These are phyloP conservation scores for Aspergillus nidulans DNA, from an alignment of 495 filamentous ascomycete species.

Conservation along the genomic window DNA sequence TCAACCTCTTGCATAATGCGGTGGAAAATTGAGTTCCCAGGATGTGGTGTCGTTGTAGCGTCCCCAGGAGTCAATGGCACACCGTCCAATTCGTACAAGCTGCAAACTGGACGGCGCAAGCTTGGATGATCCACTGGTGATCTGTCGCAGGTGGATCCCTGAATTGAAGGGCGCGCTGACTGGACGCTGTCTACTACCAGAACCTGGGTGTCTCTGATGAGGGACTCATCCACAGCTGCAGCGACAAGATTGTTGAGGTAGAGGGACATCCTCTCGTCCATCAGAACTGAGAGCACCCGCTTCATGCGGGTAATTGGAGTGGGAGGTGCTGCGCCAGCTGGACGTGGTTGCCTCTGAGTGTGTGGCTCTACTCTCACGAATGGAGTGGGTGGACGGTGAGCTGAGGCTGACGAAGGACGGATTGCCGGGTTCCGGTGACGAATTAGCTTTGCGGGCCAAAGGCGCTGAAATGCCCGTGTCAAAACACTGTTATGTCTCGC, in stretches of 20 bases:
- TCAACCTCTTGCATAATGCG: constrained; percentile 8
- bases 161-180: too few relatives aligned
- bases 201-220: not conserved
- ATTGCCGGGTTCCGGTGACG: not conserved
- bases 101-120: not conserved
- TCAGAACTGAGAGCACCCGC: constrained; percentile 2
- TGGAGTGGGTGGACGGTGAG: not conserved
- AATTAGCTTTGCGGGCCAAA: not conserved
- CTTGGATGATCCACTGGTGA: not conserved
- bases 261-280: constrained; percentile 5
- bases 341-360: not conserved
- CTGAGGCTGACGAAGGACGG: not conserved
- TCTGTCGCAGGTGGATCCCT: too few relatives aligned
- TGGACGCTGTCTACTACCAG: not conserved
- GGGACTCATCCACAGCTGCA: not conserved
- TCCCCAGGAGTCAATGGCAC: not conserved
- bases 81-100: constrained; percentile 1
- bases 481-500: too few relatives aligned
- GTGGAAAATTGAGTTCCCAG: not conserved
- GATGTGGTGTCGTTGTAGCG: not conserved
- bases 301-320: constrained; percentile 1
- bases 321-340: not conserved
- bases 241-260: not conserved
- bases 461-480: not conserved
- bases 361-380: not conserved